Conservation (phyloP, 768 basidiomycete species). For the Candolleomyces eurysporus region DNA sequence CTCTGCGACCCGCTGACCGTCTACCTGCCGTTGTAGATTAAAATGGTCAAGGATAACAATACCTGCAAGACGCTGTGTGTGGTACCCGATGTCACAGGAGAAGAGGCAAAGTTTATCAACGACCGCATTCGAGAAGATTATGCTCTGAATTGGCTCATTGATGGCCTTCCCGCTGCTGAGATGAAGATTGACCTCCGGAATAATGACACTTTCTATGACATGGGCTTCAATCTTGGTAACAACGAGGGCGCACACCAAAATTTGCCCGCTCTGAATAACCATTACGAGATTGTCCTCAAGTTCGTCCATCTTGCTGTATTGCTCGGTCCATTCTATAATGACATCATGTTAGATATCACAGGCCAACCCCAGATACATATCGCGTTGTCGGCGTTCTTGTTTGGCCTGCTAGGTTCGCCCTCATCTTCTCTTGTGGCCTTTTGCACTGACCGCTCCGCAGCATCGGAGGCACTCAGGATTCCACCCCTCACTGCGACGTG, state of each 20-base stretch:
- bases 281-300: conserved; percentile 85
- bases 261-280: conserved; percentile 80
- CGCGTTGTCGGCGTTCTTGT: conserved; percentile 93
- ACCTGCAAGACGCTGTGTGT: conserved; percentile 79
- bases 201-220: conserved; percentile 87
- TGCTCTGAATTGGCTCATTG: conserved; percentile 91
- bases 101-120: conserved; percentile 88
- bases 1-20: conserved; percentile 8
- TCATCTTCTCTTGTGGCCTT: neutral
- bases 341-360: conserved; percentile 67
- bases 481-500: conserved; percentile 49
- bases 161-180: conserved; percentile 91
- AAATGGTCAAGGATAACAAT: conserved; percentile 73
- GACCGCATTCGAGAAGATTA: conserved; percentile 91
- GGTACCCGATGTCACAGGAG: conserved; percentile 48
- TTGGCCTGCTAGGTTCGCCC: conserved; percentile 51
- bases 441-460: conserved; percentile 31
- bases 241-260: conserved; percentile 57
- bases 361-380: conserved; percentile 62
- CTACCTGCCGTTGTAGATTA: conserved; percentile 46
- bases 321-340: neutral
- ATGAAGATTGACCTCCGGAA: conserved; percentile 81
- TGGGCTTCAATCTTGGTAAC: conserved; percentile 91
- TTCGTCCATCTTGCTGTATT: conserved; percentile 25
- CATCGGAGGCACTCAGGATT: conserved; percentile 60